Conservation (phyloP, 352 stramenopile species). For the Globisporangium acanthophoron region DNA sequence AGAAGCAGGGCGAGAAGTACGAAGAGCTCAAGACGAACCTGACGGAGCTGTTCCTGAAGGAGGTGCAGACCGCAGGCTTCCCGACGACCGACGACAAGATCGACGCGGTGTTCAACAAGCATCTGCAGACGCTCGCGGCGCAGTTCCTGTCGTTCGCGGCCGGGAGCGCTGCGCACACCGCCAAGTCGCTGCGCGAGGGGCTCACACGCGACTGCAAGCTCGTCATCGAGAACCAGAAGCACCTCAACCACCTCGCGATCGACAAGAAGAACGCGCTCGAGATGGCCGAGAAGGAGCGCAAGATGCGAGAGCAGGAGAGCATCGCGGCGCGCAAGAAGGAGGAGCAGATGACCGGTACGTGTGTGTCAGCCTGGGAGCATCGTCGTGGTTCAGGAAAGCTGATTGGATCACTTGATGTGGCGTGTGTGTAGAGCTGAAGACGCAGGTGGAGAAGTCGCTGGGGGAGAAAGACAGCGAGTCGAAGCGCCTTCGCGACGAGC, state of each 20-base stretch:
- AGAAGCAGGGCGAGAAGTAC: slow-evolving; percentile 59
- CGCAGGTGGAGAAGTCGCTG: slow-evolving; percentile 55
- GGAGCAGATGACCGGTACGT: slow-evolving; percentile 49
- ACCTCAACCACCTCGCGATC: slow-evolving; percentile 53
- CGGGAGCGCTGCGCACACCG: slow-evolving; percentile 38
- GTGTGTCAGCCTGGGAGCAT: neutral
- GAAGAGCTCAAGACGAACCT: slow-evolving; percentile 50
- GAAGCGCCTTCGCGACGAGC: slow-evolving; percentile 54
- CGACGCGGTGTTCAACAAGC: slow-evolving; percentile 46
- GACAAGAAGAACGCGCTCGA: slow-evolving; percentile 66
- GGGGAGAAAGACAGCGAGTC: slow-evolving; percentile 62
- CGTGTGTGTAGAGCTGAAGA: slow-evolving; percentile 36
- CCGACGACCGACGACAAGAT: slow-evolving; percentile 65
- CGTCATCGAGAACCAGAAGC: slow-evolving; percentile 68
- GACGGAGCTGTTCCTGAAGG: slow-evolving; percentile 44
- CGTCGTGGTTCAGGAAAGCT: neutral
- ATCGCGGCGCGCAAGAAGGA: slow-evolving; percentile 46
- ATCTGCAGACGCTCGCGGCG: slow-evolving; percentile 50
- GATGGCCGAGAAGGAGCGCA: slow-evolving; percentile 48
- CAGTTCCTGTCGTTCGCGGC: slow-evolving; percentile 50
- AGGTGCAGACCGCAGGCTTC: slow-evolving; percentile 44
- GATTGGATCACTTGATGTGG: neutral
- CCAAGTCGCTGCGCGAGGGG: slow-evolving; percentile 43
- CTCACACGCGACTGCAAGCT: slow-evolving; percentile 53
- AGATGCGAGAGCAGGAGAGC: slow-evolving; percentile 54